Evolutionary conservation across 495 filamentous ascomycete species (phyloP).

Genomic region (Penicillium cinerascens): DNA sequence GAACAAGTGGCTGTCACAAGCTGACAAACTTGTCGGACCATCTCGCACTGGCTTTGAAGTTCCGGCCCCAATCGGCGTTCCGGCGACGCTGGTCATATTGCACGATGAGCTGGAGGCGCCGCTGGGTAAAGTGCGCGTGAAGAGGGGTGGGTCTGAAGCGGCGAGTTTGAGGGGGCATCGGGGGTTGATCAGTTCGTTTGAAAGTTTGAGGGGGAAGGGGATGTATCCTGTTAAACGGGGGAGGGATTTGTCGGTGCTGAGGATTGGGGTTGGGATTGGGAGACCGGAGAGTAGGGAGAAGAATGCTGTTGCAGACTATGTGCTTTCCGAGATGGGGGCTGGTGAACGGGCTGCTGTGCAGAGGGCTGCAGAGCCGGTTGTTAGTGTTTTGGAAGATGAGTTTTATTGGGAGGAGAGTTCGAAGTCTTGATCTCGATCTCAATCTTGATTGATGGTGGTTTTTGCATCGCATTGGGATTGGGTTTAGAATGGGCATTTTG

Average conservation of each 20-base stretch:
- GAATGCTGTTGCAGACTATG: constrained; percentile 59
- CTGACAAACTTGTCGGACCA: constrained; percentile 34
- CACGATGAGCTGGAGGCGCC: constrained; percentile 80
- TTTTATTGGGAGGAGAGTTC: constrained; percentile 15
- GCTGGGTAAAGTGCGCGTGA: constrained; percentile 62
- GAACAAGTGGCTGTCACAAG: constrained; percentile 44
- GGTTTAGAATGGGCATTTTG: neutral
- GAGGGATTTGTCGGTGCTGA: constrained; percentile 36
- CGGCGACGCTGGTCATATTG: constrained; percentile 60
- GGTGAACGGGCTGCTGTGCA: constrained; percentile 49
- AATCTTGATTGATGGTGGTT: neutral
- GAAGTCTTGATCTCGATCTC: neutral
- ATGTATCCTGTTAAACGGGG: constrained; percentile 21
- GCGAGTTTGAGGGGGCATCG: constrained; percentile 70
- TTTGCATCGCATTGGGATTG: neutral
- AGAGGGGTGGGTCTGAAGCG: constrained; percentile 45
- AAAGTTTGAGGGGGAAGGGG: constrained; percentile 39
- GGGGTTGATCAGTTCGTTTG: constrained; percentile 66
- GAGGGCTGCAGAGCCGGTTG: constrained; percentile 46
- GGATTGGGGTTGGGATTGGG: constrained; percentile 71
- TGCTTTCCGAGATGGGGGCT: constrained; percentile 58
- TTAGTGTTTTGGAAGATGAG: constrained; percentile 48
- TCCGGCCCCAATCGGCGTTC: neutral
- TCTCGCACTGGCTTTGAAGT: neutral
- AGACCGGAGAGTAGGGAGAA: constrained; percentile 57